Evolutionary conservation across 2,329 filamentous ascomycete species (phyloP), one percentile per base, ranked within the genome.

Genomic region (Triangularia verruculosa): DNA sequence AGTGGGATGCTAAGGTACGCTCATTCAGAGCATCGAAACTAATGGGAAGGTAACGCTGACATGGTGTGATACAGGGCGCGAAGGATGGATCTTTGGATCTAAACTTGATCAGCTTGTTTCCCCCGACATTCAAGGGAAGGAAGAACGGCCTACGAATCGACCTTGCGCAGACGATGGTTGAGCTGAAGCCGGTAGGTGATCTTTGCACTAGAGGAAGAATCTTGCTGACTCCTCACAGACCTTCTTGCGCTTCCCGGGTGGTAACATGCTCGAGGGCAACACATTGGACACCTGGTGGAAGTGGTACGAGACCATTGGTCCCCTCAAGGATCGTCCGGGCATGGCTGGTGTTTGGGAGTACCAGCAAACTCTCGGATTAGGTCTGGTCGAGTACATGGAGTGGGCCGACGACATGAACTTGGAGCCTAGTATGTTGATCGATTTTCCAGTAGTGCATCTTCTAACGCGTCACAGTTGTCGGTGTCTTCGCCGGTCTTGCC

Each of bases 191-290:
- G 0, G 79, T 81, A 71, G 7, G 51, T 54, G 1, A 6, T 28
- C 4, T 25, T 12, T 54, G 4, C 4, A 3, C n/a, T 15, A 13
- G 22, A 24, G 25, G 15, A 24, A 3, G 5, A 47, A 51, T 13
- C 15, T 53, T 15, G 22, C 7, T 25, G 15, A 54, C 51, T 20
- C 8, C 17, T 55, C 77, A 74, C 27, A 52, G 54, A 51, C 60
- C 13, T 83, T 89, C 68, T 79, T 90, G 53, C 82, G 88, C 15
- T 83, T 89, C 63, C 87, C 88, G 0, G 88, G 88, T 5, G 87
- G 86, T 8, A 88, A 88, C 71, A 88, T 87, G 77, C 74, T 89
- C 1, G 81, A 83, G 70, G 81, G 81, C 0, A 70, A 74, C 55
- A 78, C 74, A 24, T 77, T 79, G 66, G 70, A 70, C 51, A 77